Conservation (phyloP, 805 yeast species). For the Komagataella pseudopastoris region DNA sequence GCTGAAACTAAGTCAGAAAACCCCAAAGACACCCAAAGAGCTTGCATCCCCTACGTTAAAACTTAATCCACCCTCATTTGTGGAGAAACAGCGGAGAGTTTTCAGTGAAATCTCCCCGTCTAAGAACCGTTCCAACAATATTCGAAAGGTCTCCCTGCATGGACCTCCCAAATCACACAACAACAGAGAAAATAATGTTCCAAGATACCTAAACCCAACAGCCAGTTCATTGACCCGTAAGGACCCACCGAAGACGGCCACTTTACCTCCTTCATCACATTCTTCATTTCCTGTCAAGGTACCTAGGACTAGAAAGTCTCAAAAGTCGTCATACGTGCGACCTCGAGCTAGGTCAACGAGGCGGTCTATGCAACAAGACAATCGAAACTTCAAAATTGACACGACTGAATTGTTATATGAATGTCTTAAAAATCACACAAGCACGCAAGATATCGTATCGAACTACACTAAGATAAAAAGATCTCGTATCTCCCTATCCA, state of each 20-base stretch:
- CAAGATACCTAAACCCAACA: background rate
- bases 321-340: constrained; percentile 2
- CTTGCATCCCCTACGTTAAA: background rate
- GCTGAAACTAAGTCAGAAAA: background rate
- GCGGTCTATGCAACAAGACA: background rate
- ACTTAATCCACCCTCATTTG: background rate
- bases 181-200: background rate
- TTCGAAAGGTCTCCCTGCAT: background rate
- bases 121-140: background rate
- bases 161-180: background rate
- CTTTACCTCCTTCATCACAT: background rate
- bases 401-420: background rate
- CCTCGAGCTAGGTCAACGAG: background rate
- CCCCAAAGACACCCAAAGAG: background rate
- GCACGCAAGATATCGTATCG: background rate
- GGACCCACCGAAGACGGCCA: background rate
- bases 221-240: background rate
- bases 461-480: background rate
- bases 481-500: background rate
- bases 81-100: background rate
- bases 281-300: background rate
- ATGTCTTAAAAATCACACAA: background rate
- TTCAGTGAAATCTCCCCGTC: background rate
- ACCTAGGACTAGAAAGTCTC: background rate
- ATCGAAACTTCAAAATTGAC: background rate